Conservation (phyloP, 768 basidiomycete genomes). For the Boletus sensibilis region DNA sequence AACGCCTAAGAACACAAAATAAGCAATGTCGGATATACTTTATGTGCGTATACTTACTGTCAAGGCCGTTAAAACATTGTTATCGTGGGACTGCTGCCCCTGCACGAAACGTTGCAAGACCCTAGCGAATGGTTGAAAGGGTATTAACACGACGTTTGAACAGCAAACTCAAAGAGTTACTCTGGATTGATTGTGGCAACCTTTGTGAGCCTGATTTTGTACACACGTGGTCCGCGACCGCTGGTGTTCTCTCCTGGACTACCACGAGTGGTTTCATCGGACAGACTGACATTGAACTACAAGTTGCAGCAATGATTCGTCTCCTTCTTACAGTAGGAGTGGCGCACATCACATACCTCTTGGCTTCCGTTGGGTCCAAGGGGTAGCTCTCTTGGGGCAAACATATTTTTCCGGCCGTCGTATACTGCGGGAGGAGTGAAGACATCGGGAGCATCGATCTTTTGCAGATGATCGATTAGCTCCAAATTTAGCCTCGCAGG, state of each 20-base stretch:
- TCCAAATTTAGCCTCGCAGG: slow-evolving; percentile 71
- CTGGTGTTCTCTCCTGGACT: slow-evolving; percentile 34
- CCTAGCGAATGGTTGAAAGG: slow-evolving; percentile 36
- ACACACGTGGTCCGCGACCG: slow-evolving; percentile 55
- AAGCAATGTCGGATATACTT: not conserved
- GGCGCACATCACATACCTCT: slow-evolving; percentile 42
- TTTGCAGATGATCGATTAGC: slow-evolving; percentile 63
- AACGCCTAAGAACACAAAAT: slow-evolving; percentile 46
- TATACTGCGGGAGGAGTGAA: slow-evolving; percentile 76
- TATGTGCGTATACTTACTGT: slow-evolving; percentile 41
- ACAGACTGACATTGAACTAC: slow-evolving; percentile 63
- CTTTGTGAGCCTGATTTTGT: slow-evolving; percentile 60
- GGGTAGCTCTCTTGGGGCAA: slow-evolving; percentile 57
- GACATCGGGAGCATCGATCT: slow-evolving; percentile 51
- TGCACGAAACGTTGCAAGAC: slow-evolving; percentile 61
- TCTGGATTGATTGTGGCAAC: slow-evolving; percentile 61
- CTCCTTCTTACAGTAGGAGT: not conserved
- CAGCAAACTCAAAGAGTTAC: slow-evolving; percentile 29
- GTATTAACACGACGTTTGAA: slow-evolving; percentile 23
- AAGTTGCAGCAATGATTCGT: slow-evolving; percentile 9
- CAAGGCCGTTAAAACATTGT: slow-evolving; percentile 63
- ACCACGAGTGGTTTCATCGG: slow-evolving; percentile 36
- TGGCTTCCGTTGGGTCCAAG: slow-evolving; percentile 51
- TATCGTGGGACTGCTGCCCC: slow-evolving; percentile 68
- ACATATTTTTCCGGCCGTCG: slow-evolving; percentile 79